These are phyloP conservation scores for Pulveroboletus sp. DNA, from an alignment of 768 basidiomycete species.

Conservation along the genomic window DNA sequence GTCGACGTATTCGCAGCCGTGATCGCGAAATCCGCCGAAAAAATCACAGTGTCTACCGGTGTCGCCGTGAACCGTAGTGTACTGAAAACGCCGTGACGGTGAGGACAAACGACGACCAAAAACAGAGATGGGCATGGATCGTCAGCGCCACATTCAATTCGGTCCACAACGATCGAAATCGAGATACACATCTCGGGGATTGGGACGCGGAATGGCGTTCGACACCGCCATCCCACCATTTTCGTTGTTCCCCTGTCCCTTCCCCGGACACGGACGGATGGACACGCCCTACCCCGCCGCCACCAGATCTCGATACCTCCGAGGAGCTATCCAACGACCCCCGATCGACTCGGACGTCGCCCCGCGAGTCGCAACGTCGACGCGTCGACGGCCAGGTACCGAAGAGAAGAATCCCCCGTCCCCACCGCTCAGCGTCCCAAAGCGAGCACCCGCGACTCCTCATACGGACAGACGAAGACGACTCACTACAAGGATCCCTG, in stretches of 20 bases:
- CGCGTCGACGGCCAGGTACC: neutral
- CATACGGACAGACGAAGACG: too few relatives aligned
- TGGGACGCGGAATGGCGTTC: too few relatives aligned
- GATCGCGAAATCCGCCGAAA: constrained; percentile 52
- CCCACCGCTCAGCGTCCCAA: too few relatives aligned
- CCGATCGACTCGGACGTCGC: constrained; percentile 10
- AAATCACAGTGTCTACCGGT: constrained; percentile 34
- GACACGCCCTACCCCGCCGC: too few relatives aligned
- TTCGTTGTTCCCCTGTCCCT: too few relatives aligned
- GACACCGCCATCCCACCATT: constrained; percentile 17
- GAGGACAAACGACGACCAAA: neutral
- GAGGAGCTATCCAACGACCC: constrained; percentile 7
- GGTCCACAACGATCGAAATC: neutral
- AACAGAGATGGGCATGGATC: neutral
- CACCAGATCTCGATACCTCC: constrained; percentile 19
- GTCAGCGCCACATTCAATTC: neutral
- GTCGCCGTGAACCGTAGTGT: constrained; percentile 33
- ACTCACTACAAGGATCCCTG: constrained; percentile 34
- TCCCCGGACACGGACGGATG: too few relatives aligned
- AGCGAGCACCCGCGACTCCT: too few relatives aligned
- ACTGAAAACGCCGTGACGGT: constrained; percentile 8
- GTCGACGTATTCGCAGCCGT: constrained; percentile 14
- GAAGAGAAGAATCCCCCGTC: neutral
- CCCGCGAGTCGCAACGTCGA: neutral
- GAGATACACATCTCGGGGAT: constrained; percentile 5